Evolutionary conservation across 352 stramenopile genomes (phyloP).

Genomic region (Pythium myriotylum): DNA sequence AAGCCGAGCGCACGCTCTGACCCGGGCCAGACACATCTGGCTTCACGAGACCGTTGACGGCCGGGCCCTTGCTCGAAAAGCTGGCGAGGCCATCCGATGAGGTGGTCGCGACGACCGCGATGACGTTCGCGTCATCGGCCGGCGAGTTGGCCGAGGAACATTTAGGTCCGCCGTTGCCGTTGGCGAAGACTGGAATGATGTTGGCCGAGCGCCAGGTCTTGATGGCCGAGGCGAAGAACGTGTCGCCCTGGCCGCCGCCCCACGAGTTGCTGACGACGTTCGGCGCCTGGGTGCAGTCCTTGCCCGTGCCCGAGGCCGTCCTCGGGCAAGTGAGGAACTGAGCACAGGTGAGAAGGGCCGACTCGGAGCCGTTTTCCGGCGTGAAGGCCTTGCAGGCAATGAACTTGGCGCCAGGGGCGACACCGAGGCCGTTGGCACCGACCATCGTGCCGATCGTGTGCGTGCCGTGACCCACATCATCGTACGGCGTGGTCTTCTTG

Average conservation of each 20-base stretch:
- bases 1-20: constrained; percentile 25
- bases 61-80: too few relatives aligned
- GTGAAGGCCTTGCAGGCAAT: neutral
- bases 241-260: constrained; percentile 23
- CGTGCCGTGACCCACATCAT: too few relatives aligned
- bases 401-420: too few relatives aligned
- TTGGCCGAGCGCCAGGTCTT: neutral
- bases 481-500: too few relatives aligned
- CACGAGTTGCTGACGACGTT: constrained; percentile 42
- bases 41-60: constrained; percentile 26
- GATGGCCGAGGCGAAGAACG: constrained; percentile 10
- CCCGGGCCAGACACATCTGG: constrained; percentile 36
- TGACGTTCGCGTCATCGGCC: constrained; percentile 24
- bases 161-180: neutral
- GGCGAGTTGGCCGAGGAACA: constrained; percentile 1
- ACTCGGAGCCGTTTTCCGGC: constrained; percentile 16
- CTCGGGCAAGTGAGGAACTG: constrained; percentile 35
- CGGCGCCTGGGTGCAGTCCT: constrained; percentile 38
- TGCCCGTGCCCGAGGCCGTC: constrained; percentile 15
- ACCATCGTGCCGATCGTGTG: too few relatives aligned
- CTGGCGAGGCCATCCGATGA: constrained; percentile 22
- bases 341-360: constrained; percentile 29
- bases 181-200: constrained; percentile 1
- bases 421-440: too few relatives aligned
- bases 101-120: constrained; percentile 27